Base-by-base conservation (phyloP, 2,329 filamentous ascomycete genomes). In the Penicillium sp. region DNA sequence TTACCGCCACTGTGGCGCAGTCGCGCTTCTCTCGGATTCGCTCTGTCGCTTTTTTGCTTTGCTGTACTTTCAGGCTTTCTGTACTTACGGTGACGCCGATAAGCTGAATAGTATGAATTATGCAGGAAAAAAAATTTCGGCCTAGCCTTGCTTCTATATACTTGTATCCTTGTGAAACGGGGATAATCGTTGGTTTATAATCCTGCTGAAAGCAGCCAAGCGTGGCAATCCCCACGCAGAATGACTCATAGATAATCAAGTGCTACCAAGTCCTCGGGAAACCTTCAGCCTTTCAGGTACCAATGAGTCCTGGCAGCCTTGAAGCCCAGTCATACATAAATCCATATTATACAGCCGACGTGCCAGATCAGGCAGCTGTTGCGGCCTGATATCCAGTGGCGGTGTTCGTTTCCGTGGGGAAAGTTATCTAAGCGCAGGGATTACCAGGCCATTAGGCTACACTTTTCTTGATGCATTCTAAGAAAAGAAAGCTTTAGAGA, bases 1-100 rank as follows among this genome's bases (percentile, higher is more conserved):
- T 27, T 31, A 22, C 50, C 50, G 50, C 50, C 50, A 53, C 50
- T 48, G 49, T 52, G 49, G 49, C 49, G 49, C 49, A 52, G 49
- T 26, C 16, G 48, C 21, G 22, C 16, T 41, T 51, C 33, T 27
- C 46, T 48, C 31, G 31, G 47, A 39, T 35, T 49, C 31, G 31
- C 33, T 41, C n/a, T 10, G 35, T 11, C 16, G 35, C 35, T 14
- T 22, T 22, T 39, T 39, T 27, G 45, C n/a, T 48, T 35, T 48
- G 19, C 29, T 35, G 43, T 46, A 37, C 35, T 37, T 37, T 7
- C 35, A 39, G 21, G 41, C 3, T 44, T 26, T n/a, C n/a, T 39
- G 35, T 39, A 31, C n/a, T 14, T 22, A 45, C 49, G 49, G 49
- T 27, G 39, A n/a, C 29, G 5, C 49, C 49, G 49, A 52, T 26